Evolutionary conservation across 2,329 filamentous ascomycete species (phyloP).

Genomic region (Fusarium sp.): DNA sequence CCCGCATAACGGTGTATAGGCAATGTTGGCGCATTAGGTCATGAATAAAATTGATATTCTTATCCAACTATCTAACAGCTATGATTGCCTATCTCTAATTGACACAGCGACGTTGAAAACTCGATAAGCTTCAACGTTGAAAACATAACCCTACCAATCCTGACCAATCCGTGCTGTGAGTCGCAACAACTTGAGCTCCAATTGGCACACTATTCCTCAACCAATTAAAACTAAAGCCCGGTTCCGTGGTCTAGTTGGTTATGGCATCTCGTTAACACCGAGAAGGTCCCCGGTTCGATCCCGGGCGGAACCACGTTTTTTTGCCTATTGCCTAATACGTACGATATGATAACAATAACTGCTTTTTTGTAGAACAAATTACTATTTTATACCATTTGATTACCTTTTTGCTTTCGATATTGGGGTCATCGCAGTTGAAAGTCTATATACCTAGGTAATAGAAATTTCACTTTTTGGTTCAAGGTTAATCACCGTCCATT

Average conservation of each 20-base stretch:
- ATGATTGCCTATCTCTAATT: background rate
- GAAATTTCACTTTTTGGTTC: no score
- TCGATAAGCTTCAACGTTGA: background rate
- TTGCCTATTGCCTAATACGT: background rate
- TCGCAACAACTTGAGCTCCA: accelerated
- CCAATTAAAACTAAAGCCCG: background rate
- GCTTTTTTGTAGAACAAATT: no score
- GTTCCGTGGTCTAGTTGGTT: slow-evolving; percentile 6
- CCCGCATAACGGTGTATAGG: no score
- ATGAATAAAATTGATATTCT: background rate
- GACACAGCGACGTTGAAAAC: no score
- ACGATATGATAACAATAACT: no score
- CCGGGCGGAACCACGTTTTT: background rate
- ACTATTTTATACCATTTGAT: no score
- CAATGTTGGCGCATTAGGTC: no score
- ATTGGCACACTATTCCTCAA: accelerated
- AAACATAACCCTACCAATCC: background rate
- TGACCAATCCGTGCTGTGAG: accelerated
- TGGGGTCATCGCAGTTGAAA: no score
- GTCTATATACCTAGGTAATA: no score
- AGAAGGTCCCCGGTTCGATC: background rate
- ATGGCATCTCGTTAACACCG: slow-evolving; percentile 2
- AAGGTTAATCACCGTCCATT: no score
- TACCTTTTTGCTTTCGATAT: no score
- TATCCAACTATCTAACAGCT: no score